Base-by-base conservation (phyloP, 768 basidiomycete genomes). In the Terana coerulea region DNA sequence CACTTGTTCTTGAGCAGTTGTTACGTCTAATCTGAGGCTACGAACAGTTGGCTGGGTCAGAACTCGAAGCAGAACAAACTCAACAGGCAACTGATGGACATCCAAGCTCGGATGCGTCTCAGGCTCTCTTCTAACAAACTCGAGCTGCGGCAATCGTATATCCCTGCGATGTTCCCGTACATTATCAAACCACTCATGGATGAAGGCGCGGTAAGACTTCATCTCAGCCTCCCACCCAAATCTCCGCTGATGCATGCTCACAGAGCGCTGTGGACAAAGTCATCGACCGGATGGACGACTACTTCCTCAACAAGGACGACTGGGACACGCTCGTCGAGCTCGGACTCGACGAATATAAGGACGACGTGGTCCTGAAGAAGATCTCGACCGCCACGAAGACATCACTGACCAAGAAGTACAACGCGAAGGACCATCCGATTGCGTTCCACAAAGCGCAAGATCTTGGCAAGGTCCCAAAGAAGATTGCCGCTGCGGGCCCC, bases 311-410 rank as follows among this genome's bases (percentile, higher is more conserved):
- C 3, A 90, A 88, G 57, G 97, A 98, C 25, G 95, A 98, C 62
- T 98, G 95, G 95, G 97, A 99, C 61, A 86, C 92, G 9, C 75
- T 98, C 47, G 80, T 98, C 47, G 95, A 98, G 64, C 78, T 99
- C 8, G 97, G 95, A 0, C 79, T 99, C 7, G 97, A 83, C 51
- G 77, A 86, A 5, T 78, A 84, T 62, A 81, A 79, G 52, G 90
- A 91, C 43, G 88, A 88, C 0, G 5, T 71, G 1, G 77, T 95
- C 10, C 69, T 89, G 61, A 97, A 95, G 74, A 88, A 87, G 69
- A 91, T 99, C 26, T 72, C 90, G 0, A 60, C 86, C 0, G 80
- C 86, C 0, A 86, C 87, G 39, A 99, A 99, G 73, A 69, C 87
- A 0, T 72, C 87, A 0, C 84, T 99, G 55, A 98, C 97, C 1